Base-by-base conservation (phyloP, 805 yeast genomes). In the Teunomyces tritomae region DNA sequence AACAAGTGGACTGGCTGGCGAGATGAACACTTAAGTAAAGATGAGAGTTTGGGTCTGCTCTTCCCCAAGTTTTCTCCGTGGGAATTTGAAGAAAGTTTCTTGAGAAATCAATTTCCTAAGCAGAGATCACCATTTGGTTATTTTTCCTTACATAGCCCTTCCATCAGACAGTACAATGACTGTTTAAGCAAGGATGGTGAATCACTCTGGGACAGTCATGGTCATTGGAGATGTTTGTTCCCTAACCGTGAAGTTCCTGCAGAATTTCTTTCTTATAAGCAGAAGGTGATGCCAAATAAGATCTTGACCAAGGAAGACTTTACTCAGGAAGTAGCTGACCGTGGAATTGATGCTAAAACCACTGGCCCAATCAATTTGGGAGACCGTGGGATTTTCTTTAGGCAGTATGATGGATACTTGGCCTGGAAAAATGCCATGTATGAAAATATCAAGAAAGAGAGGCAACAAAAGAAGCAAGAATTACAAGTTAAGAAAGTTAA, bases 181-280 rank as follows among this genome's bases (percentile, higher is more conserved):
- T 92, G 98, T 65, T 56, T 77, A 51, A 78, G 78, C 16, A 67
- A 76, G 30, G 69, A 81, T 7, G 98, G 99, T 3, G 67, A 77
- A 5, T 79, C 89, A 0, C 83, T 82, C 9, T 92, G 97, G 97
- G 95, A 89, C 61, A 68, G 79, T 32, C 74, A 77, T 17, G 98
- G 97, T 0, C 79, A 83, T 64, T 92, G 97, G 97, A 79, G 91
- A 60, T 92, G 98, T 67, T 69, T 92, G 40, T 85, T 91, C 64
- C 96, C 96, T 9, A 74, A 75, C 53, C 49, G 65, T 29, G 58
- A 67, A 64, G 42, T 71, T 50, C 52, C 75, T 56, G 44, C 71
- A 58, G 48, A 61, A 49, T 37, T 69, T 45, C 53, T 71, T 63
- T 51, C 53, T 57, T 44, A 54, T 54, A 57, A 64, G 59, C 49